Evolutionary conservation across 495 filamentous ascomycete genomes (phyloP).

Genomic region (Neurospora sp.): DNA sequence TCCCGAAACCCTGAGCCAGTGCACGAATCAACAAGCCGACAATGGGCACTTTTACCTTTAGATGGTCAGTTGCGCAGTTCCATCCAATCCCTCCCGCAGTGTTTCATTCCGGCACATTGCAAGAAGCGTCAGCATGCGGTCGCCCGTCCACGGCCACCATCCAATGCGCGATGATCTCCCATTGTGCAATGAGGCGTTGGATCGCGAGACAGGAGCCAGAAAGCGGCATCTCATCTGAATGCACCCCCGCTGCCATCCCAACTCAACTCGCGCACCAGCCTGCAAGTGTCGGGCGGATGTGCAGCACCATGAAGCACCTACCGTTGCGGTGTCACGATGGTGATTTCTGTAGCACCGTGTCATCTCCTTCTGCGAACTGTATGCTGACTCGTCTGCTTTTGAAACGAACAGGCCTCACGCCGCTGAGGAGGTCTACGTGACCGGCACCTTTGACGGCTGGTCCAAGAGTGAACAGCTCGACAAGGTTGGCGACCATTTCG

Average conservation of each 20-base stretch:
- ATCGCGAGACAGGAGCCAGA: slow-evolving; percentile 4
- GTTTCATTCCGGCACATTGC: background rate
- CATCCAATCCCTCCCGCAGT: background rate
- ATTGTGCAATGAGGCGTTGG: background rate
- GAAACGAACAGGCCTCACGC: slow-evolving; percentile 50
- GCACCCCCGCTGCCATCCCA: slow-evolving; percentile 1
- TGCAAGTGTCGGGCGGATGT: slow-evolving; percentile 11
- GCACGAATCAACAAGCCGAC: background rate
- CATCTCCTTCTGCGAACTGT: background rate
- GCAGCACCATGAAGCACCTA: background rate
- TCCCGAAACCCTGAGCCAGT: background rate
- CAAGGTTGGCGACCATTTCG: slow-evolving; percentile 56
- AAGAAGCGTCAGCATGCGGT: background rate
- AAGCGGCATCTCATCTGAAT: slow-evolving; percentile 2
- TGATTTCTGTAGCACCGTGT: slow-evolving; percentile 1
- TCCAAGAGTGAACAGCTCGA: slow-evolving; percentile 70
- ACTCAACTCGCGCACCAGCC: background rate
- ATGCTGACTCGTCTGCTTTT: slow-evolving; percentile 12
- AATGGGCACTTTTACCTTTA: slow-evolving; percentile 45
- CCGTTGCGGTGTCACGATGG: slow-evolving; percentile 7
- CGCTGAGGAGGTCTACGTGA: slow-evolving; percentile 84
- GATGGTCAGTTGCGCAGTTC: slow-evolving; percentile 34
- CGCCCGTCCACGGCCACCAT: background rate
- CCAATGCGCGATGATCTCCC: background rate
- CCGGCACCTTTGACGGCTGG: slow-evolving; percentile 95